A percentile compares a stretch with the other conserved stretches of the same genome.
Conservation (phyloP, 352 stramenopile genomes). For the Pythium chondricola region DNA sequence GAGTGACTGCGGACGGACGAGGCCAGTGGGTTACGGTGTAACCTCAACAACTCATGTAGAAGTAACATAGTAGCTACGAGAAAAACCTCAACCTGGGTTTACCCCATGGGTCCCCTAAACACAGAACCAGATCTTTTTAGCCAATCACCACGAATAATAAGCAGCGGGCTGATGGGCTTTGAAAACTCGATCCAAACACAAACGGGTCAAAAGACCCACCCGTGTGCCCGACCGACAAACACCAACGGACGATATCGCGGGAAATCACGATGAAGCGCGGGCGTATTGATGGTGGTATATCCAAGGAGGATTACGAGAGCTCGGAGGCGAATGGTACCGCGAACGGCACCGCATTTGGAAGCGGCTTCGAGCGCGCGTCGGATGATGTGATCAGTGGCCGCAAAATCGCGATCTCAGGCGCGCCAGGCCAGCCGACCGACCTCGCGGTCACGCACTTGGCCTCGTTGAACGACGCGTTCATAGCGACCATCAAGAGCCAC, state of each 20-base stretch:
- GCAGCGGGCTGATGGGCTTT: no score
- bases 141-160: neutral
- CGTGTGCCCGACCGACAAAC: constrained; percentile 1
- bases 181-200: no score
- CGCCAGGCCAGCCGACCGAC: constrained; percentile 1
- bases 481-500: constrained; percentile 49
- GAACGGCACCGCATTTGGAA: constrained; percentile 1
- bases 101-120: neutral
- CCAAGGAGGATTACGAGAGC: constrained; percentile 69
- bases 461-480: constrained; percentile 70
- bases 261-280: constrained; percentile 52
- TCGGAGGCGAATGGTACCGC: constrained; percentile 8
- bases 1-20: neutral
- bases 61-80: neutral
- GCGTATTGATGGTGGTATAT: constrained; percentile 58
- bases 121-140: neutral
- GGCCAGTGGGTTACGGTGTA: constrained; percentile 14
- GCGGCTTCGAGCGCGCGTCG: constrained; percentile 31
- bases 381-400: constrained; percentile 44
- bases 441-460: constrained; percentile 36
- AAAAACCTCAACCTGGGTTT: neutral
- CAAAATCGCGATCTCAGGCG: constrained; percentile 25
- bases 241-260: no score
- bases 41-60: constrained; percentile 9
- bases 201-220: neutral